Evolutionary conservation across 176 grass and related monocot genomes (phyloP), one percentile per base, ranked within the genome.

Genomic region (Aegilops speltoides): DNA sequence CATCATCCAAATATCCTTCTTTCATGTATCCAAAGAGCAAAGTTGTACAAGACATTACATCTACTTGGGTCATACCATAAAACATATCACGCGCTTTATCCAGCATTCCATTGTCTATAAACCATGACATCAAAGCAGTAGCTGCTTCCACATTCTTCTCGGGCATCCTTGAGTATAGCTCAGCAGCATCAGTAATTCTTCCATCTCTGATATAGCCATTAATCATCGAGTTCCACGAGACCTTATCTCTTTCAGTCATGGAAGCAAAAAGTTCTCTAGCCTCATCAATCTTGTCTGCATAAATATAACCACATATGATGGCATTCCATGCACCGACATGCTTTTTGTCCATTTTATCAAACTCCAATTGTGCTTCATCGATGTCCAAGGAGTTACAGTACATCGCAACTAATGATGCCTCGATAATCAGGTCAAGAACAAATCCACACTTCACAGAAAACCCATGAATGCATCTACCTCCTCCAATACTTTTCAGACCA

Each of bases 11-110:
- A 65, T 85, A 78, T 2, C 89, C 89, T 85, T 82, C 80, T 93
- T 95, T 93, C 61, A 91, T 52, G 66, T 95, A 95, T 77, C 94
- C 94, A 89, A 59, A 91, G 28, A 95, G 83, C 28, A 95, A 62
- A 80, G 91, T 36, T 28, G 94, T 93, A 36, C 88, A 91, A 29
- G 87, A 88, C 20, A 89, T 75, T 36, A 80, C 76, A 87, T 95
- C 94, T 76, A 25, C 19, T 38, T 86, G 71, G 78, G 68, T 61
- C 87, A 95, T 83, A 60, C 36, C 50, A 33, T 79, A 88, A n/a
- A 95, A 95, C 40, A 95, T 20, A 40, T 87, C 48, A 4, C 40
- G 77, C 77, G 94, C 94, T 79, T 89, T 90, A 38, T 93, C 67
- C 36, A 95, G 78, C 76, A 68, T 87, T 79, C 89, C 89, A 24